Percentiles rank a stretch among this genome's conserved stretches.
Conservation (phyloP, 306 rosid genomes). For the Cajanus cajan region DNA sequence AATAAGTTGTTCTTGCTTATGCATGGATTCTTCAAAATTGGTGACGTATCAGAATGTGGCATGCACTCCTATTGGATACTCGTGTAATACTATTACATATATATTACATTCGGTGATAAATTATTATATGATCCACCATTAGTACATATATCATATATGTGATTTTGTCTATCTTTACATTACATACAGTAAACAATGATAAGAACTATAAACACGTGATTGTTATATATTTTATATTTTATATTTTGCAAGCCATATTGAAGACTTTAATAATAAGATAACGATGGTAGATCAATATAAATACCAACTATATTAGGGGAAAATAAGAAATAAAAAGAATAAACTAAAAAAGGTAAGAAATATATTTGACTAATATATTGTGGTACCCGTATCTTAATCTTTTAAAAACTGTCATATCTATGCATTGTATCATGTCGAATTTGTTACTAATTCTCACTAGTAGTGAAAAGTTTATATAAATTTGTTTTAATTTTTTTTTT, state of each 20-base stretch:
- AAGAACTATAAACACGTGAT: too few species aligned
- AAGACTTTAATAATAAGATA: neutral
- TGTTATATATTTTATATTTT: too few species aligned
- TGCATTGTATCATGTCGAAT: neutral
- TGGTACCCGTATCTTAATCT: neutral
- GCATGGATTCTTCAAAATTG: neutral
- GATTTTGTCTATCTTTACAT: too few species aligned
- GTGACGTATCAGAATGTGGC: neutral
- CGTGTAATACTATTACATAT: too few species aligned
- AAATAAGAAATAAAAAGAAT: too few species aligned
- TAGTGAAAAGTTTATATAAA: neutral
- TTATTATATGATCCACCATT: too few species aligned
- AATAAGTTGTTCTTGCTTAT: neutral
- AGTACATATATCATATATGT: too few species aligned
- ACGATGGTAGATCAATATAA: neutral
- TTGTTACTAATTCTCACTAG: neutral
- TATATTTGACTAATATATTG: neutral
- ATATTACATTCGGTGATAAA: too few species aligned
- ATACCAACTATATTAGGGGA: neutral
- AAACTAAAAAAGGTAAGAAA: too few species aligned
- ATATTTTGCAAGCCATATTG: neutral
- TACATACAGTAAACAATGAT: too few species aligned
- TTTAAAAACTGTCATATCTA: neutral
- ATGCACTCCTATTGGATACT: too few species aligned
- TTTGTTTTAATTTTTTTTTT: neutral